Evolutionary conservation across 208 protist genomes (phyloP), one percentile per base, ranked within the genome.

Genomic region (Acanthamoeba culbertsoni): DNA sequence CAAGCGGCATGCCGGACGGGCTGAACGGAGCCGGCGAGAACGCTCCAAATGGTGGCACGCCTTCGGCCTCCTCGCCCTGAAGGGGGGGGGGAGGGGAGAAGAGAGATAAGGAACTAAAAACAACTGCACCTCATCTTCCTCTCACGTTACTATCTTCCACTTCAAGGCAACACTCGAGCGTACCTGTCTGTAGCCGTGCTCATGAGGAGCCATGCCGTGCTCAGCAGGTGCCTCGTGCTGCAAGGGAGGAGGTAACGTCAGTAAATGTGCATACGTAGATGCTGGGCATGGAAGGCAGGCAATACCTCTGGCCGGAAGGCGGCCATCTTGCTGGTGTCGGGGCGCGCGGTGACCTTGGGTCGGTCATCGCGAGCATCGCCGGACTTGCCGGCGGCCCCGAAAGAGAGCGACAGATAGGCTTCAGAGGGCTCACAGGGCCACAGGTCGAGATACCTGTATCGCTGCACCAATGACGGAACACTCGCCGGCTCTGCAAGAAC

Each of bases 381-480:
- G 14, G 45, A 26, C 37, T 37, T 37, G 51, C 26, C 43, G 31
- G 31, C 48, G 51, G 14, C 75, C 26, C 37, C 33, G n/a, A 59
- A 40, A 6, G 37, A 62, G 51, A 51, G 33, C 37, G 48, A 59
- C 28, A 59, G 48, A 31, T 33, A 51, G 45, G 31, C 31, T 31
- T 88, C 79, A 20, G 31, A 37, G 40, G 48, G n/a, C 33, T 33
- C 37, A 45, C 79, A 35, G 16, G 79, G 79, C 79, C 79, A 88
- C 48, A 88, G 79, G 31, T 88, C 45, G 7, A 62, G 45, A 59
- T 40, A 88, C 33, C 79, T 35, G 37, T 88, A 88, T 62, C 79
- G 43, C 31, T 88, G 33, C 79, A 88, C 51, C 31, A 88, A 45
- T 16, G 48, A 20, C 33, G 31, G 20, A 14, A 88, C 37, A n/a